Evolutionary conservation across 306 rosid species (phyloP), one percentile per base, ranked within the genome.

Genomic region (Casuarina equisetifolia): DNA sequence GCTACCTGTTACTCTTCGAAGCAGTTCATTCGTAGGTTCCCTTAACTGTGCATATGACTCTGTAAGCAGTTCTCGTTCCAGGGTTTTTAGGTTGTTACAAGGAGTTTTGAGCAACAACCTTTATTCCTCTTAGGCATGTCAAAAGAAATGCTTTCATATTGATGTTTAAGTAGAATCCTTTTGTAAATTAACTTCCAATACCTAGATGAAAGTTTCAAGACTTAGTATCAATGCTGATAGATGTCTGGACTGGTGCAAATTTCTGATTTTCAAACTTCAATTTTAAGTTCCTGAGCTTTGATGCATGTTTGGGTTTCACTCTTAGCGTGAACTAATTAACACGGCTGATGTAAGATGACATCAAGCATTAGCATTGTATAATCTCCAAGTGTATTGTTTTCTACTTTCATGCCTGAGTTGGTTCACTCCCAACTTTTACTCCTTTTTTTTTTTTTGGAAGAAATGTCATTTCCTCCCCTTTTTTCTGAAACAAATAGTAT

Each of bases 401-500:
- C 40, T 38, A 0, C 6, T 38, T 39, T 36, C 10, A 63, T 63
- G 69, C 39, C 8, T 3, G 36, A 36, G 9, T 59, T 59, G 17
- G 48, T 25, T 75, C 5, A 13, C 55, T 42, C 20, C 16, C 11
- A 13, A 38, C 1, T 38, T 62, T 62, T 38, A 32, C 32, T 5
- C 6, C 4, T 36, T 0, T 9, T 11, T 11, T 35, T 36, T 35
- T 12, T 66, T 49, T 49, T 40, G 50, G 48, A 19, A 67, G 13
- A 42, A 66, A 67, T 67, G 71, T 32, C 48, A 67, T 42, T 35
- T 67, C 71, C 48, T 17, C 71, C 50, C 71, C 17, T 66, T 49
- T 49, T 42, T 3, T 67, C n/a, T 40, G 50, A 25, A 19, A 67
- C 32, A 42, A 66, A 67, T 67, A 50, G 50, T 46, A 67, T 67